Base-by-base conservation (phyloP, 2,329 filamentous ascomycete genomes). In the Phyllosticta citribraziliensis region DNA sequence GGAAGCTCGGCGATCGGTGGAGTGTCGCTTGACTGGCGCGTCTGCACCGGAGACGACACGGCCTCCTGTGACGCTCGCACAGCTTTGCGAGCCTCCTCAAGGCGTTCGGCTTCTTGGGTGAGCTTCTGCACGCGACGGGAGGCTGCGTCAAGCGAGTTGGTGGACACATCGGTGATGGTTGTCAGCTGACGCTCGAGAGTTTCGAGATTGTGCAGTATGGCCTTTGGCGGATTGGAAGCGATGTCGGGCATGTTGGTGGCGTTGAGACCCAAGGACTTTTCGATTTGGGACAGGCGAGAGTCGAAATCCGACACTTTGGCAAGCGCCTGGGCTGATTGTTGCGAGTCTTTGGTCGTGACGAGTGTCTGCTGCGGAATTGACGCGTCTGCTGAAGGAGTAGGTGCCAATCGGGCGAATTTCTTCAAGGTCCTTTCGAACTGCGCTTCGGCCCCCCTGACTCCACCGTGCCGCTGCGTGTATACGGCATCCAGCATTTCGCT, bases 221-320 rank as follows among this genome's bases (percentile, higher is more conserved):
- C 89, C 60, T 84, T 80, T 1, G 81, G 74, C 66, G 70, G 76
- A 19, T 70, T 66, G n/a, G 70, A 65, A 65, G 80, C 84, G 33
- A 82, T 75, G 66, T 86, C 85, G 0, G 87, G 82, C 65, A 88
- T 79, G 11, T 84, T 82, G 0, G 86, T 84, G 22, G 86, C 85
- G 51, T 85, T 88, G 56, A 96, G 82, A 10, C 94, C 94, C 27
- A 99, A 82, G 1, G 86, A 83, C 66, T 85, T 85, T 76, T 99
- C 94, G 55, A 99, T 79, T 30, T 88, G 78, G 2, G 87, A 78
- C 20, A 99, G 83, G 5, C 94, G 85, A 30, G 84, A 82, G 70
- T 97, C 93, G 68, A 99, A 97, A 64, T 94, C 88, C 24, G 92
- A 89, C 6, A 90, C 88, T 72, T 91, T 89, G 35, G 86, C 84